Evolutionary conservation across 2,329 filamentous ascomycete genomes (phyloP).

Genomic region (Scedosporium boydii): DNA sequence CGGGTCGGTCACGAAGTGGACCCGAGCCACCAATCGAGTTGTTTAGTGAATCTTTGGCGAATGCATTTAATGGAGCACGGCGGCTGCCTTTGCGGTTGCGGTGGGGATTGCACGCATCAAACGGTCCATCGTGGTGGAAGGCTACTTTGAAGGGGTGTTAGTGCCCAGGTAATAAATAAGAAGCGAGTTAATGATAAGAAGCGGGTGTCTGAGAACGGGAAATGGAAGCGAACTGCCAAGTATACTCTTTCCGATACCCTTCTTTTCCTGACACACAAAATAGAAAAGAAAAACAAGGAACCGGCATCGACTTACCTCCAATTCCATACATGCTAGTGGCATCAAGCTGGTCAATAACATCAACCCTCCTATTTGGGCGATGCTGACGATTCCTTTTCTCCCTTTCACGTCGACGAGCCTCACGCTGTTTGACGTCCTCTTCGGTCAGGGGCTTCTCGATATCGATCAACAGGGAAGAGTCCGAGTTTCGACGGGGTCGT

Average conservation of each 20-base stretch:
- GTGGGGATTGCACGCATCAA: conserved; percentile 91
- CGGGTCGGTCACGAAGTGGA: conserved; percentile 69
- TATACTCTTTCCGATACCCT: too few species aligned
- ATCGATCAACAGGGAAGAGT: conserved; percentile 59
- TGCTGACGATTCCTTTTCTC: conserved; percentile 39
- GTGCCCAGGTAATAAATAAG: conserved; percentile 5
- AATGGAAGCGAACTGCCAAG: neutral
- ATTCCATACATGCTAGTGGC: conserved; percentile 93
- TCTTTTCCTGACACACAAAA: too few species aligned
- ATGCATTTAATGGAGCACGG: conserved; percentile 90
- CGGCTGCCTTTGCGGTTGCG: conserved; percentile 78
- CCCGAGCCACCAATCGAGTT: conserved; percentile 84
- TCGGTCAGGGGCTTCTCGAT: conserved; percentile 49
- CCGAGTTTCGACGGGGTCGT: conserved; percentile 65
- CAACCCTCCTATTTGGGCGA: conserved; percentile 47
- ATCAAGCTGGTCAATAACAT: conserved; percentile 94
- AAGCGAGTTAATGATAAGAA: neutral
- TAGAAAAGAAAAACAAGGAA: neutral
- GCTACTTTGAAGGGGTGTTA: conserved; percentile 43
- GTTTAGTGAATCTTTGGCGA: conserved; percentile 85
- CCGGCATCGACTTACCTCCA: conserved; percentile 61
- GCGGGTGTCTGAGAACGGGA: neutral
- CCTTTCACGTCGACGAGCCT: conserved; percentile 41
- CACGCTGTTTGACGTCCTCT: conserved; percentile 44
- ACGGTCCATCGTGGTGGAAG: conserved; percentile 95